Percentiles rank a stretch among this genome's conserved stretches.
Evolutionary conservation across 768 basidiomycete species (phyloP).

Genomic region (Collybiopsis luxurians): DNA sequence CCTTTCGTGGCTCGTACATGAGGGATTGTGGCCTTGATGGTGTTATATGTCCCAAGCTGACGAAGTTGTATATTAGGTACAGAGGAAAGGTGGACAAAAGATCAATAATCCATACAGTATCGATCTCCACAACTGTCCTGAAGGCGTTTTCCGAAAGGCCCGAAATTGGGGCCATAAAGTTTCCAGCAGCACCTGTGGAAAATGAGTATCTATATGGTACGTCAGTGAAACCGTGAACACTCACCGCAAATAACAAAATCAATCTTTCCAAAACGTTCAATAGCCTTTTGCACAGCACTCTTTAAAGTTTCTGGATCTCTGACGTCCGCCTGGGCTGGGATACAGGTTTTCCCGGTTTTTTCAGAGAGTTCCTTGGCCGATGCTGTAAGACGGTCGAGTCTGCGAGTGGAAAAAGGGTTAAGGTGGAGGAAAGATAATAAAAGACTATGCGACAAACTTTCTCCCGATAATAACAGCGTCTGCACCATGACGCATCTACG

Average conservation of each 20-base stretch:
- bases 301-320: constrained; percentile 69
- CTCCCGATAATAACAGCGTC: constrained; percentile 81
- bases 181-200: constrained; percentile 83
- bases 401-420: constrained; percentile 23
- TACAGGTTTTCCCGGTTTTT: constrained; percentile 66
- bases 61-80: neutral
- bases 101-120: too few relatives aligned
- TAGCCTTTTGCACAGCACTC: constrained; percentile 71
- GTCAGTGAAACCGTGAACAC: constrained; percentile 14
- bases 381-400: constrained; percentile 66
- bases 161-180: constrained; percentile 88
- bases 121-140: constrained; percentile 90
- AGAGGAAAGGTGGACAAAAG: neutral
- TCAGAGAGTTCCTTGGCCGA: constrained; percentile 70
- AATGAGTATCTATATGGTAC: neutral
- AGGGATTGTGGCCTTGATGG: constrained; percentile 86
- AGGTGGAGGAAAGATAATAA: constrained; percentile 4
- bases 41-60: constrained; percentile 90
- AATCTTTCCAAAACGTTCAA: constrained; percentile 81
- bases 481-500: constrained; percentile 81
- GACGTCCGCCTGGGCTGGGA: constrained; percentile 81
- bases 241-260: constrained; percentile 94
- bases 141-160: constrained; percentile 88
- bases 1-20: constrained; percentile 68
- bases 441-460: constrained; percentile 51